Base-by-base conservation (phyloP, 2,329 filamentous ascomycete species). In the Talaromyces marneffei region DNA sequence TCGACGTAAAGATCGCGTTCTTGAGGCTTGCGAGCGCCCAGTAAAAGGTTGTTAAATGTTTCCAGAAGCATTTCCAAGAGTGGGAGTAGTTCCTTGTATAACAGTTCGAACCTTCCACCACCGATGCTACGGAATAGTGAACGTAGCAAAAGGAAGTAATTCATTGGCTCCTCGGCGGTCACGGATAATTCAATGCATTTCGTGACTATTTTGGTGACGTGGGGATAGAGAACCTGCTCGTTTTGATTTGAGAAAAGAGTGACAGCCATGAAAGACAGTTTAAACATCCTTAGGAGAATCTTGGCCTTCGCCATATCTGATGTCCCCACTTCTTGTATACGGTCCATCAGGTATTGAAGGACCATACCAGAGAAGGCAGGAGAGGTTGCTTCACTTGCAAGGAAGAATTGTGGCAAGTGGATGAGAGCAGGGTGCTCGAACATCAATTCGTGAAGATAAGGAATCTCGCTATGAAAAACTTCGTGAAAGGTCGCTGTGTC, bases 341-440 rank as follows among this genome's bases (percentile, higher is more conserved):
- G 89, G 68, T 93, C 90, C 94, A 99, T 99, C 63, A 99, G 81
- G 72, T 99, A 99, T 66, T 96, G 91, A 53, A 99, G 80, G 27
- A 99, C 85, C 94, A 99, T 97, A 40, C 95, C 94, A 64, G 92
- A 96, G 75, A 99, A 99, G 66, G 92, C 95, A 0, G 94, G 92
- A 27, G 92, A 97, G 0, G 95, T 99, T 4, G 93, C 93, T 78
- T 99, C 94, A 69, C 92, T 97, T n/a, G 95, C 94, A 57, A 99
- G 85, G 77, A 99, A 94, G 75, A 97, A 99, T 71, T 99, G 94
- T 6, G 94, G 93, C 61, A 99, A 90, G 74, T 99, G 94, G 57
- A 99, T 82, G 40, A 99, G 82, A 27, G 91, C 90, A 1, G 92
- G 92, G 75, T 99, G 94, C 72, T 97, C 91, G 72, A 97, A 96